These are phyloP conservation scores for Populus nigra DNA, from an alignment of 345 rosid species.

Conservation along the genomic window DNA sequence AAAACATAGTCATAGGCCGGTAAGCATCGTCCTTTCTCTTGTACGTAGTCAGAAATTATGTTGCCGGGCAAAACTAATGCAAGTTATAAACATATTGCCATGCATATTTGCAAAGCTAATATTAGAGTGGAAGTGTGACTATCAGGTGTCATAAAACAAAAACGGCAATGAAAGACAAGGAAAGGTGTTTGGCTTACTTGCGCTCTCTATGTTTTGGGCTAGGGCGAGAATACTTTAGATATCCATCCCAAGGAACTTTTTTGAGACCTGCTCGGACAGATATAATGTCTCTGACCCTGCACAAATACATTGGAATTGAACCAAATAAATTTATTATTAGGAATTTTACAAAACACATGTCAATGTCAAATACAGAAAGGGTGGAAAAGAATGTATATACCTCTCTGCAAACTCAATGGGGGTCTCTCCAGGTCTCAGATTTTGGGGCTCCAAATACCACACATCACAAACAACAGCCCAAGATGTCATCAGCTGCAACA, in stretches of 20 bases:
- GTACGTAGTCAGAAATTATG: neutral
- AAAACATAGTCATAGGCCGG: neutral
- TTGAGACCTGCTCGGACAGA: conserved; percentile 88
- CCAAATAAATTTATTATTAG: neutral
- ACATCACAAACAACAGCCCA: conserved; percentile 99
- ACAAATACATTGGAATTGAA: conserved; percentile 10
- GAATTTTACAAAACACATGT: neutral
- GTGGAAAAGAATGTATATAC: conserved; percentile 28
- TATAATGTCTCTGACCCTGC: conserved; percentile 89
- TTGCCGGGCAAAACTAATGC: neutral
- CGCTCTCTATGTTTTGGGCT: conserved; percentile 90
- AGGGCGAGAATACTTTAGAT: conserved; percentile 89
- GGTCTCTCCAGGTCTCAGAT: conserved; percentile 77
- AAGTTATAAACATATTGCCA: neutral
- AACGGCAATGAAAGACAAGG: neutral
- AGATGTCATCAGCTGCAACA: conserved; percentile 95
- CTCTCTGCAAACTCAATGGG: conserved; percentile 97
- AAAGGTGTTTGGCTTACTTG: conserved; percentile 57
- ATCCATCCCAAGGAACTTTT: conserved; percentile 99
- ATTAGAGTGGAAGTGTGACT: neutral
- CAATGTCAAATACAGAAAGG: neutral
- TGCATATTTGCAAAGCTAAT: neutral
- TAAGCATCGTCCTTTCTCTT: neutral
- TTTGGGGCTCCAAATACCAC: conserved; percentile 97
- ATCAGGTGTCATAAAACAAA: neutral